These are phyloP conservation scores for Aspergillus amoenus DNA, from an alignment of 2,329 filamentous ascomycete species.

Conservation along the genomic window DNA sequence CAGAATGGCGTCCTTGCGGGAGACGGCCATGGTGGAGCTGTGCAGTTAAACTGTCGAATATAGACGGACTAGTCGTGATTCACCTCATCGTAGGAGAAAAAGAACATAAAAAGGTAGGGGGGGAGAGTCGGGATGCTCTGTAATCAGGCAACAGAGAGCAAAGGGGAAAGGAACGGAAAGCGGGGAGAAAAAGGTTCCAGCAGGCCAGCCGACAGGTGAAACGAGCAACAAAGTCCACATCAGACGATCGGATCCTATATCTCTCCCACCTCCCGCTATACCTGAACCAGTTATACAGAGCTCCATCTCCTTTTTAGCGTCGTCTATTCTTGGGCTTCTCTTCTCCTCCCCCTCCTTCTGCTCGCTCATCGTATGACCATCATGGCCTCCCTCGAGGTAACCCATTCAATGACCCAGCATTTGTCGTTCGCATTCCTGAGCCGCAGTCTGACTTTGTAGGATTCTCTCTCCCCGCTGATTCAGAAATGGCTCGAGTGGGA, in stretches of 20 bases:
- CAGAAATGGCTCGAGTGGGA: conserved; percentile 61
- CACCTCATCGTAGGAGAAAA: background rate
- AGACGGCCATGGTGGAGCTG: conserved; percentile 8
- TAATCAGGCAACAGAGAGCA: background rate
- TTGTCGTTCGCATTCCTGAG: background rate
- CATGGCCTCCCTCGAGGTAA: conserved; percentile 23
- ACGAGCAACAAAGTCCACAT: conserved; percentile 8
- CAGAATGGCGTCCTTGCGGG: conserved; percentile 51
- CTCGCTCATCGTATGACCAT: conserved; percentile 23
- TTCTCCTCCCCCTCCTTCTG: background rate
- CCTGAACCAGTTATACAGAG: background rate
- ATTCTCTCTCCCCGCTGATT: conserved; percentile 43
- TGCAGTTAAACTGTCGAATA: background rate
- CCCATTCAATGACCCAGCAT: conserved; percentile 6
- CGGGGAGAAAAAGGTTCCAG: background rate
- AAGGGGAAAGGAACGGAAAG: background rate
- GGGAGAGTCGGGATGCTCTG: background rate
- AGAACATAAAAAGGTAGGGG: background rate
- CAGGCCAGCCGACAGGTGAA: background rate
- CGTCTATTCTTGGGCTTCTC: background rate
- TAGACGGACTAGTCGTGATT: background rate
- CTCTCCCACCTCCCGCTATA: conserved; percentile 3
- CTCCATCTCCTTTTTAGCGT: conserved; percentile 1
- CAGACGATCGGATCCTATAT: conserved; percentile 7
- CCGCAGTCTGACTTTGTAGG: conserved; percentile 23